Evolutionary conservation across 2,329 filamentous ascomycete genomes (phyloP).

Genomic region (Pyricularia pennisetigena): DNA sequence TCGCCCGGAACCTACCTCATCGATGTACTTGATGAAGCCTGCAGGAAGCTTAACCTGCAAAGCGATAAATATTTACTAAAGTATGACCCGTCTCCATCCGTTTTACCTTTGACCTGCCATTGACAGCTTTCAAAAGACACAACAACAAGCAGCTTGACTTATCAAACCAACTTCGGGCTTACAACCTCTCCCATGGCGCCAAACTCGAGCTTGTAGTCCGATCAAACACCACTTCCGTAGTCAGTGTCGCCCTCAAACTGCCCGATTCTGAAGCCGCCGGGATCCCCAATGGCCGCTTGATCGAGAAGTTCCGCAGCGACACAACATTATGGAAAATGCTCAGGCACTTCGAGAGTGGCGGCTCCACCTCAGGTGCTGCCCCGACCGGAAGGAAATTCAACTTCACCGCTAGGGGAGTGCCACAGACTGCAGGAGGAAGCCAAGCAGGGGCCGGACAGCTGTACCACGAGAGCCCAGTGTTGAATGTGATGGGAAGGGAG

Average conservation of each 20-base stretch:
- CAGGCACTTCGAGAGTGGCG: conserved; percentile 64
- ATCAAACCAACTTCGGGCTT: conserved; percentile 72
- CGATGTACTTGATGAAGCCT: conserved; percentile 82
- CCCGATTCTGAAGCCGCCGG: conserved; percentile 57
- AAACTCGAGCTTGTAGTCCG: conserved; percentile 86
- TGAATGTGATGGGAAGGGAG: conserved; percentile 77
- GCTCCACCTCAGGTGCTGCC: background rate
- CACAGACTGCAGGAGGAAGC: conserved; percentile 37
- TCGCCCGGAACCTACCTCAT: conserved; percentile 70
- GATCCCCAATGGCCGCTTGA: conserved; percentile 56
- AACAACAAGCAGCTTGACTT: conserved; percentile 82
- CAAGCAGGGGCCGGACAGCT: conserved; percentile 60
- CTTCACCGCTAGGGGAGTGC: conserved; percentile 74
- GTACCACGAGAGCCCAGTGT: conserved; percentile 77
- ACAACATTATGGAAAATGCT: conserved; percentile 84
- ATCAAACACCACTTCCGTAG: conserved; percentile 73
- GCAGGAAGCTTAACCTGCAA: conserved; percentile 65
- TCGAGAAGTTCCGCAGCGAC: conserved; percentile 80
- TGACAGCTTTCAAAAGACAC: conserved; percentile 39
- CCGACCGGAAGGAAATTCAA: conserved; percentile 51
- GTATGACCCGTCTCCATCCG: conserved; percentile 31
- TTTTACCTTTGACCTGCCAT: conserved; percentile 3
- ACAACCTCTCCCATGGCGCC: conserved; percentile 74
- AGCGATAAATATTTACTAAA: conserved; percentile 72
- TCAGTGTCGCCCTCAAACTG: conserved; percentile 83